phyloP scores from a whole-genome alignment of 2,329 filamentous ascomycete species.

The Talaromyces pinophilus region DNA sequence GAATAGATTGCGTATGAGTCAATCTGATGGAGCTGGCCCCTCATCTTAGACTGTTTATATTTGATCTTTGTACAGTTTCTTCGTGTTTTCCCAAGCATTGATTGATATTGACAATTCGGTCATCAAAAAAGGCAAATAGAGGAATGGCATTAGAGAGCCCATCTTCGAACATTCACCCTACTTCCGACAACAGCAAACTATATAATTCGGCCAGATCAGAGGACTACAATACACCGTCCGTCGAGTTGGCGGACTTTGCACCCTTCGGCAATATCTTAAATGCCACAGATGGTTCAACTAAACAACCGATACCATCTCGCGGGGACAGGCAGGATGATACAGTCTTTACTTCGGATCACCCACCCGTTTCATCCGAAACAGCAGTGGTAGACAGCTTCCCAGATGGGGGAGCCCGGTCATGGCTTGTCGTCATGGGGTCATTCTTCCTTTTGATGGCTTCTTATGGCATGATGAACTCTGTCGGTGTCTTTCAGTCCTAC shows the following conservation, averaged over 20 bases:
- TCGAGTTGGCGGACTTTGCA: not conserved
- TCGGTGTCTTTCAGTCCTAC: constrained; percentile 54
- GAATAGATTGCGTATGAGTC: not conserved
- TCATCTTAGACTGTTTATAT: not conserved
- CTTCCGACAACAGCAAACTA: not conserved
- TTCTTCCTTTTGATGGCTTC: constrained; percentile 43
- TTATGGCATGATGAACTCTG: constrained; percentile 53
- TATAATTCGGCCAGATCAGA: not conserved
- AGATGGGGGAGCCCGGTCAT: constrained; percentile 40
- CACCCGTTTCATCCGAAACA: constrained; percentile 1
- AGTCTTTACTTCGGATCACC: not conserved
- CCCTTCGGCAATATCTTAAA: not conserved
- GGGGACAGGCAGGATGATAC: not conserved
- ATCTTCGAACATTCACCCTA: not conserved
- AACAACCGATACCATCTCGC: not conserved
- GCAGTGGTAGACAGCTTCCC: constrained; percentile 29
- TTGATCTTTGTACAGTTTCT: not conserved
- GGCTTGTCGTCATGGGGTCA: constrained; percentile 40
- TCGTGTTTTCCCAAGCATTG: not conserved
- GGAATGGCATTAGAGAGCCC: not conserved
- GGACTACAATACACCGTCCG: not conserved
- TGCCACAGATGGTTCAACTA: not conserved
- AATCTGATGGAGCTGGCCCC: not conserved
- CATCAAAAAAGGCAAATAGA: not conserved
- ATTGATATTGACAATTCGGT: too few species aligned